Base-by-base conservation (phyloP, 371 early-diverging fungal species). In the Mortierella sp. region DNA sequence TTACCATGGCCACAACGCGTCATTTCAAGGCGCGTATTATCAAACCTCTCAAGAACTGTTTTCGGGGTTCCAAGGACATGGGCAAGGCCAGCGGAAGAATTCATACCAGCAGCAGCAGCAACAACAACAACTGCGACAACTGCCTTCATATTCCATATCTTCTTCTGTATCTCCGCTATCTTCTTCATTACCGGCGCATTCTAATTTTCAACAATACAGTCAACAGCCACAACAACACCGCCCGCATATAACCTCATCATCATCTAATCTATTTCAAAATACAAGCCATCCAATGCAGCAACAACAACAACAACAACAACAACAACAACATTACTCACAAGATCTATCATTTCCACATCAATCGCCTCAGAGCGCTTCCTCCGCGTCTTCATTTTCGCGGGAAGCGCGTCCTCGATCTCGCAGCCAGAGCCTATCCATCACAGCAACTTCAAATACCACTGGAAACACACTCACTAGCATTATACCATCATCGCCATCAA, bases 281-380 rank as follows among this genome's bases (percentile, higher is more conserved):
- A n/a, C 51, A n/a, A 65, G 49, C 47, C 30, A 35, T 28, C 32
- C 26, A 35, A 28, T 58, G 11, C 62, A 62, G 11, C 62, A 62
- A 35, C 59, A 71, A 39, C 72, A 72, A 40, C 61, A 54, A 47
- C 55, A 62, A 43, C 55, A 62, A 18, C 70, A 69, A 12, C 62
- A 54, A 45, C 43, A 63, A 9, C 71, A 71, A 6, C 45, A 58
- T 30, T 59, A 60, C 22, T 54, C 65, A 24, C 69, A 67, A 11
- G 63, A 63, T 26, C n/a, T 30, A 18, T 12, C 26, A 22, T 54
- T 37, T 37, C 11, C 66, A n/a, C 66, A 66, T 57, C 35, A 11
- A n/a, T 57, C 66, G 24, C 28, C 39, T 18, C 66, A 57, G n/a
- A 66, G 58, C 28, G n/a, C 51, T 24, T 49, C 62, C 6, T 59